Conservation (phyloP, 495 filamentous ascomycete species). For the Clohesyomyces aquaticus region DNA sequence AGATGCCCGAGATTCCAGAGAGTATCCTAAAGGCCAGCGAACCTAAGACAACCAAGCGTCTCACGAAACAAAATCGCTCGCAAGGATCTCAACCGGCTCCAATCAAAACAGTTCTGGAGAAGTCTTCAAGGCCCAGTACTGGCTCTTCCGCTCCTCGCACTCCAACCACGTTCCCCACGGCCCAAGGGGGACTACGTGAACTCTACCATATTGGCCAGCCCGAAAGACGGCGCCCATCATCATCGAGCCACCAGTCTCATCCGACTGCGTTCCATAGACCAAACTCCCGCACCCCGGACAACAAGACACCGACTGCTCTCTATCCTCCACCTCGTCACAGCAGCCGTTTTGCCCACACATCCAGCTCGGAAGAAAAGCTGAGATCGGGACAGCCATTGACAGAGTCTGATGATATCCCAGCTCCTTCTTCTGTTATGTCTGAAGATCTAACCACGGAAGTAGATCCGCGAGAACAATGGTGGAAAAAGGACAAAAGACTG, state of each 20-base stretch:
- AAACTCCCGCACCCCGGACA: neutral
- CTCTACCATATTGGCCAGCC: neutral
- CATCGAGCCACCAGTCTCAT: neutral
- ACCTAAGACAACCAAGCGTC: constrained; percentile 4
- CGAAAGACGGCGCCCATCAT: neutral
- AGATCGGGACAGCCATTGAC: constrained; percentile 8
- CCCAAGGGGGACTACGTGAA: constrained; percentile 10
- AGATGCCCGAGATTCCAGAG: constrained; percentile 19
- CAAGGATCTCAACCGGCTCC: constrained; percentile 1
- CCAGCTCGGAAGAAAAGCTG: constrained; percentile 17
- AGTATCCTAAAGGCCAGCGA: neutral
- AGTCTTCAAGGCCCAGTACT: neutral
- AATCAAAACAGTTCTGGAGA: neutral
- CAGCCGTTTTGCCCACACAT: constrained; percentile 20
- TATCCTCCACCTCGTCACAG: constrained; percentile 23
- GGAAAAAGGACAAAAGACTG: constrained; percentile 14
- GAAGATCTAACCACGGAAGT: constrained; percentile 16
- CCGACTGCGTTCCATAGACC: constrained; percentile 1
- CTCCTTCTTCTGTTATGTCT: constrained; percentile 5
- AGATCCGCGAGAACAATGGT: constrained; percentile 22
- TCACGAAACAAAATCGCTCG: neutral
- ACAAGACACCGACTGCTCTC: neutral
- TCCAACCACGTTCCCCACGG: constrained; percentile 2
- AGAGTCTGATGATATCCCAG: constrained; percentile 18
- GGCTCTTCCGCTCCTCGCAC: constrained; percentile 12